Evolutionary conservation across 345 rosid species (phyloP).

Genomic region (Schrenkiella parvula): DNA sequence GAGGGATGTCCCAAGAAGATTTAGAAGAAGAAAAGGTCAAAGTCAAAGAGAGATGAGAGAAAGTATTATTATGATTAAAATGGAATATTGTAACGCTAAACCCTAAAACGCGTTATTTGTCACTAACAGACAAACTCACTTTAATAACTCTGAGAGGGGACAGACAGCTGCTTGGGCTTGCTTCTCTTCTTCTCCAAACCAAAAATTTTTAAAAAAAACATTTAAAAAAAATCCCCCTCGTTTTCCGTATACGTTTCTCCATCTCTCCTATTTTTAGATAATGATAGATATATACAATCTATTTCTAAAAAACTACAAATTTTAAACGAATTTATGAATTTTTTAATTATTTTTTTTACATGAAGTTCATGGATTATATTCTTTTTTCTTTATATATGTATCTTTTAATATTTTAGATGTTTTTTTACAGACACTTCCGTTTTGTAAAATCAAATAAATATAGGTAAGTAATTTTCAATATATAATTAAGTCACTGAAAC

Average conservation of each 20-base stretch:
- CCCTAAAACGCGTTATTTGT: conserved; percentile 45
- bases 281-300: neutral
- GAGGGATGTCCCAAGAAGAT: conserved; percentile 10
- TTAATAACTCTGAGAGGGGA: conserved; percentile 35
- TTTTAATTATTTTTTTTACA: neutral
- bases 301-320: neutral
- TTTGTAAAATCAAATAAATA: neutral
- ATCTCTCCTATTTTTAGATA: conserved; percentile 2
- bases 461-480: neutral
- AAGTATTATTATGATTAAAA: neutral
- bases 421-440: neutral
- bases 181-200: conserved; percentile 6
- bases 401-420: neutral
- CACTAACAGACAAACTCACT: conserved; percentile 41
- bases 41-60: conserved; percentile 38
- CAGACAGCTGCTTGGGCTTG: conserved; percentile 30
- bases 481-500: neutral
- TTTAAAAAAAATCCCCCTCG: conserved; percentile 40
- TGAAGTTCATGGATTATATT: neutral
- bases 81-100: conserved; percentile 25
- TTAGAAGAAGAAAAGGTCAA: conserved; percentile 36
- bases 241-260: conserved; percentile 61
- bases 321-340: neutral
- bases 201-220: neutral
- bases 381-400: neutral